Base-by-base conservation (phyloP, 1,139 yeast genomes). In the Yarrowia galli region DNA sequence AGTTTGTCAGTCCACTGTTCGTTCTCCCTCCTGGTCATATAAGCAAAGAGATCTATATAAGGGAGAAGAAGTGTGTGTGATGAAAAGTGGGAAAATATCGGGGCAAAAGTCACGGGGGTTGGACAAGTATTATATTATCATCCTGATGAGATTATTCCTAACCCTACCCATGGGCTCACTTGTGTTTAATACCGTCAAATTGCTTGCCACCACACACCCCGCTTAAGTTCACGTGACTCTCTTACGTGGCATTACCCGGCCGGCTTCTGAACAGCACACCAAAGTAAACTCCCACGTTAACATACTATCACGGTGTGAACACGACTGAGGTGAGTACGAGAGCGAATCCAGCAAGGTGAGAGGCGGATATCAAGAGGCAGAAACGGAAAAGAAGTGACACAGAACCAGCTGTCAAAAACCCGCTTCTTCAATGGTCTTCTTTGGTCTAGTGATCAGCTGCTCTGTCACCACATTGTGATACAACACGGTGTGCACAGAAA, bases 261-360 rank as follows among this genome's bases (percentile, higher is more conserved):
- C 64, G 64, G 64, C 64, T 43, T 58, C 64, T 58, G 64, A 58
- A 58, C 64, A 58, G 64, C 64, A 58, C 64, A 58, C 64, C 64
- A 42, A 28, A 58, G 51, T 58, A 58, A 58, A 58, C 64, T 58
- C 64, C 64, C 64, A 58, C 64, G 64, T 58, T 58, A 40, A 58
- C 60, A 58, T 32, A 46, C 51, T 16, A 58, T 58, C 64, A 58
- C 64, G 64, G 64, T 56, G 63, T 38, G 64, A 43, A 43, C 64
- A 58, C 64, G 64, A 58, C 64, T 38, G 51, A 58, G 64, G 64
- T 58, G 64, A 58, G 64, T 58, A 58, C 22, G 13, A 10, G 4
- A 25, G 45, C 32, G 20, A 25, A 25, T 5, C 9, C 8, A 25
- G 40, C 18, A 5, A n/a, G 36, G 42, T 2, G 22, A 48, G 32